A percentile compares a stretch with the other conserved stretches of the same genome.
phyloP scores from a whole-genome alignment of 768 basidiomycete species.

The Rhodotorula paludigena region DNA sequence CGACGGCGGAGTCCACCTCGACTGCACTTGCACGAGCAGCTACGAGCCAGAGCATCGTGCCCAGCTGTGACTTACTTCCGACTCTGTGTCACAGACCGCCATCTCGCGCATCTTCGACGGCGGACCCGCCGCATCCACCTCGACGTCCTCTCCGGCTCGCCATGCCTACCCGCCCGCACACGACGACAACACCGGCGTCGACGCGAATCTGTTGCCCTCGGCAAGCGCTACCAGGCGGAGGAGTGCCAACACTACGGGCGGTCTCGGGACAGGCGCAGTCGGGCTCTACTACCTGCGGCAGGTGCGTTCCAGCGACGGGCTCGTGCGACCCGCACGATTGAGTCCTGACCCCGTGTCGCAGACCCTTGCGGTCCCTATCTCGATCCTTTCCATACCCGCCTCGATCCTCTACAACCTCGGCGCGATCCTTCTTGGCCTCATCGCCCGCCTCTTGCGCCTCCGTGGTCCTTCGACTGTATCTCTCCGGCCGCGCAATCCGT shows the following conservation, averaged over 20 bases:
- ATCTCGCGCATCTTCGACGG: slow-evolving; percentile 31
- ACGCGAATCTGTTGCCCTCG: slow-evolving; percentile 3
- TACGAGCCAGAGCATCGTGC: too few species aligned
- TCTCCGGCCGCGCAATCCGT: slow-evolving; percentile 46
- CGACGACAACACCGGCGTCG: neutral
- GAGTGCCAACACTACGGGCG: neutral
- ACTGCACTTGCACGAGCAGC: too few species aligned
- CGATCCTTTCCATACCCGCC: slow-evolving; percentile 23
- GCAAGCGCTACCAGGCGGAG: neutral
- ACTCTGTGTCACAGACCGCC: slow-evolving; percentile 27
- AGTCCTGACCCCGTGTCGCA: neutral
- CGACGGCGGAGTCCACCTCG: too few species aligned
- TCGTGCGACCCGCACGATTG: too few species aligned
- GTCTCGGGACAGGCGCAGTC: slow-evolving; percentile 6
- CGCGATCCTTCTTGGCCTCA: slow-evolving; percentile 5
- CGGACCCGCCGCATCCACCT: neutral
- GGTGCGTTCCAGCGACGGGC: slow-evolving; percentile 9
- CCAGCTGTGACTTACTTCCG: too few species aligned
- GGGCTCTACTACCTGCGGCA: slow-evolving; percentile 24
- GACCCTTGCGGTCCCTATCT: slow-evolving; percentile 14
- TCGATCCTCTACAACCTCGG: slow-evolving; percentile 20
- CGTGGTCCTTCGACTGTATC: slow-evolving; percentile 53
- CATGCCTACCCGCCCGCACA: neutral
- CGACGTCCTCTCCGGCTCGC: neutral
- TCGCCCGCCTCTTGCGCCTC: slow-evolving; percentile 33